Evolutionary conservation across 2,329 filamentous ascomycete genomes (phyloP), one percentile per base, ranked within the genome.

Genomic region (Xylaria sp.): DNA sequence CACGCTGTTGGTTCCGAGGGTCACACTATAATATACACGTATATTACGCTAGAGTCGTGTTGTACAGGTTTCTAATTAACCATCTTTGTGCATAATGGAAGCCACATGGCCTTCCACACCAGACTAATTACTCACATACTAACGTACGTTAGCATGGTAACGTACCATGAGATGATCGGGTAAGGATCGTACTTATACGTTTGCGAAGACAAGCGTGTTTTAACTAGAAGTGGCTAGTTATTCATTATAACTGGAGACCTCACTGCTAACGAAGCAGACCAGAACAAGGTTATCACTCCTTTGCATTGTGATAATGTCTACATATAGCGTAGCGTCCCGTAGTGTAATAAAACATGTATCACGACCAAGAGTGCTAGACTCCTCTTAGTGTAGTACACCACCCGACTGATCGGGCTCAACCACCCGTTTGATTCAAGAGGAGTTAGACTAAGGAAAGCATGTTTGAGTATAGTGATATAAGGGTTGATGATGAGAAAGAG

Each of bases 31-130:
- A 7, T 7, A 35, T 35, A 35, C 31, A 35, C 11, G 4, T 25
- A 49, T 33, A 33, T 3, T 37, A 35, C 21, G 19, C 19, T 58
- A 40, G 33, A n/a, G 10, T 21, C n/a, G 37, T 49, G 21, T 27
- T 44, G 17, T 27, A 25, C 19, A 40, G 47, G 17, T 48, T 15
- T 7, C 29, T 37, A 53, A 53, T 46, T 31, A 35, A 33, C 48
- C 25, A 38, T 56, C 53, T 46, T n/a, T 27, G 25, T 29, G n/a
- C n/a, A n/a, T n/a, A n/a, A n/a, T 17, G 10, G 10, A 52, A 41
- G 37, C 58, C 54, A 58, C 54, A 61, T 58, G 53, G 58, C 27
- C 29, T n/a, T n/a, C n/a, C n/a, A n/a, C n/a, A n/a, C n/a, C n/a
- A n/a, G 21, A 41, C 54, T 31, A 31, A 19, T 35, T 54, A 27